Evolutionary conservation across 495 filamentous ascomycete species (phyloP).

Genomic region (Xylaria bambusicola): DNA sequence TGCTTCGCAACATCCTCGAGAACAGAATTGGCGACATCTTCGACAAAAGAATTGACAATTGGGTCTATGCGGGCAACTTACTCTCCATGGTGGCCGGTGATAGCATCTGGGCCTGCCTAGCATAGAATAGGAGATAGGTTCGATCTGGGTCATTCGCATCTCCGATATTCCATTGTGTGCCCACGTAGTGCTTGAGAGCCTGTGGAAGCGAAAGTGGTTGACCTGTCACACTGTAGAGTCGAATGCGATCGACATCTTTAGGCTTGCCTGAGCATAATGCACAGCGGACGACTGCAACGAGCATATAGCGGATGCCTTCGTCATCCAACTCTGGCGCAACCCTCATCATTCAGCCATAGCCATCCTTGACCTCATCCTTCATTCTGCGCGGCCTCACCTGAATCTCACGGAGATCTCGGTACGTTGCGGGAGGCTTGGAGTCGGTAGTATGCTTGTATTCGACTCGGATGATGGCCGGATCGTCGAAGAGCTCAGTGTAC

Average conservation of each 20-base stretch:
- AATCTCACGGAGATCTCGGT: not conserved
- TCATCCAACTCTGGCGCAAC: not conserved
- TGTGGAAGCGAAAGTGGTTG: not conserved
- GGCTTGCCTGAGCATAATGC: not conserved
- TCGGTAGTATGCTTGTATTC: not conserved
- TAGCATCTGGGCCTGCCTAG: not conserved
- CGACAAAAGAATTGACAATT: too few relatives aligned
- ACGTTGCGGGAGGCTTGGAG: not conserved
- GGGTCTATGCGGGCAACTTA: not conserved
- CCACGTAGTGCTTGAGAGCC: not conserved
- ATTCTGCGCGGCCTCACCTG: not conserved
- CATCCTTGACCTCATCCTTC: not conserved
- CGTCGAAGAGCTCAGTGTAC: not conserved
- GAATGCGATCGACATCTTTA: not conserved
- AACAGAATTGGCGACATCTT: too few relatives aligned
- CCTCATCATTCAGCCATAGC: not conserved
- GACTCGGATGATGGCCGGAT: not conserved
- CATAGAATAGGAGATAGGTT: not conserved
- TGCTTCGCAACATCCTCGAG: too few relatives aligned
- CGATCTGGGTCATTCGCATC: not conserved
- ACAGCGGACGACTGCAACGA: not conserved
- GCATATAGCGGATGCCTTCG: not conserved
- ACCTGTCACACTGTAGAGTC: not conserved
- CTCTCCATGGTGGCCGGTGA: not conserved
- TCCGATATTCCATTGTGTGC: not conserved